Conservation (phyloP, 108 stramenopile species). For the Ochromonas danica region DNA sequence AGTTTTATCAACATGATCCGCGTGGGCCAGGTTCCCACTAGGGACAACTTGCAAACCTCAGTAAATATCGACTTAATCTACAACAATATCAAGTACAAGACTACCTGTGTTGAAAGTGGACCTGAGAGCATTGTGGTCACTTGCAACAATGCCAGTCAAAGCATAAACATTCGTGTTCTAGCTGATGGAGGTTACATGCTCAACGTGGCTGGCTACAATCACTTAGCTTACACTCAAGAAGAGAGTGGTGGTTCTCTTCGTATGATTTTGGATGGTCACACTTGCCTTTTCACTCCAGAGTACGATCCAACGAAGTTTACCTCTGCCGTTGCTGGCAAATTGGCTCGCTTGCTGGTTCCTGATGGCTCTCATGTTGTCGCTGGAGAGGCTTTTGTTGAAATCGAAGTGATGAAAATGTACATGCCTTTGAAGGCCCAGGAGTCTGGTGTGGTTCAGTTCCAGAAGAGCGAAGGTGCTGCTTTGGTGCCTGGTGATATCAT, state of each 20-base stretch:
- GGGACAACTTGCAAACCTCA: not conserved
- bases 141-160: slow-evolving; percentile 43
- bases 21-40: slow-evolving; percentile 84
- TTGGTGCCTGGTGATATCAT: slow-evolving; percentile 84
- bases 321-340: slow-evolving; percentile 92
- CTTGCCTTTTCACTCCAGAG: slow-evolving; percentile 87
- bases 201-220: slow-evolving; percentile 77
- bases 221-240: slow-evolving; percentile 74
- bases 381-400: slow-evolving; percentile 86
- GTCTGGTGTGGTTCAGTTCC: slow-evolving; percentile 72
- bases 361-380: slow-evolving; percentile 84
- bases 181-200: slow-evolving; percentile 95
- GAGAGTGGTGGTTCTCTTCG: slow-evolving; percentile 57
- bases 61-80: slow-evolving; percentile 79
- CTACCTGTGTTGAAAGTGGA: slow-evolving; percentile 70
- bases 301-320: slow-evolving; percentile 91
- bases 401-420: slow-evolving; percentile 99
- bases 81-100: slow-evolving; percentile 84
- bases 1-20: slow-evolving; percentile 72
- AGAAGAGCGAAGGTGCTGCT: slow-evolving; percentile 75
- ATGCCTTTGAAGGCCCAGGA: slow-evolving; percentile 96
- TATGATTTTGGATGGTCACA: slow-evolving; percentile 77
- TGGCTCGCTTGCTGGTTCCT: slow-evolving; percentile 84
- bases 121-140: slow-evolving; percentile 64
- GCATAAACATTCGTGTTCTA: slow-evolving; percentile 60